These are phyloP conservation scores for Pseudozyma thailandica DNA, from an alignment of 1,284 basidiomycete genomes.

Conservation along the genomic window DNA sequence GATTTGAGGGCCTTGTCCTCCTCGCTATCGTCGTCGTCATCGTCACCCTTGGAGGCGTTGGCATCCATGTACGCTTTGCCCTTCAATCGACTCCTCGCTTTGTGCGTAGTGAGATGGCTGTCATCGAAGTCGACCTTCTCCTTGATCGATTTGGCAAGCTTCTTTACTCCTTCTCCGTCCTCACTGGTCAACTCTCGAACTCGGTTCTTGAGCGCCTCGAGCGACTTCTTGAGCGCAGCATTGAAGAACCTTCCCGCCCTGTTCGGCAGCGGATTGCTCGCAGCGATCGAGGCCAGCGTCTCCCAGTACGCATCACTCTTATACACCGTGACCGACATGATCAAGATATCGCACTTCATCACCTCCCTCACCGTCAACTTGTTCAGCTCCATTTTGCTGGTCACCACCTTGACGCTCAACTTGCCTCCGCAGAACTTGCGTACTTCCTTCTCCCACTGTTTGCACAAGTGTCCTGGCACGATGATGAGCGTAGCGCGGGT, in stretches of 20 bases:
- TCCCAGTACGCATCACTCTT: slow-evolving; percentile 69
- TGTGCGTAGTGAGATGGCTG: slow-evolving; percentile 46
- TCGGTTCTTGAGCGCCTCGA: slow-evolving; percentile 51
- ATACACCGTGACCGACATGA: slow-evolving; percentile 87
- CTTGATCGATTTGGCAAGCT: slow-evolving; percentile 26
- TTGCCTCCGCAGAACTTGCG: slow-evolving; percentile 78
- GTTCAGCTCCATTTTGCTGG: slow-evolving; percentile 80
- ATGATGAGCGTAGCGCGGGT: slow-evolving; percentile 84
- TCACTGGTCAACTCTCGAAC: slow-evolving; percentile 42
- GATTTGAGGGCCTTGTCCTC: slow-evolving; percentile 68
- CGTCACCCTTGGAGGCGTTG: slow-evolving; percentile 70
- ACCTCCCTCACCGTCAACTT: slow-evolving; percentile 79
- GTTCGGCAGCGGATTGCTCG: slow-evolving; percentile 51
- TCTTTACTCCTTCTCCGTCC: slow-evolving; percentile 13
- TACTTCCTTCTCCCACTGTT: slow-evolving; percentile 89
- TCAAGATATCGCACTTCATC: slow-evolving; percentile 83
- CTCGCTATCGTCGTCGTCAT: slow-evolving; percentile 66
- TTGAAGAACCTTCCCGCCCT: slow-evolving; percentile 57
- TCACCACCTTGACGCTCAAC: slow-evolving; percentile 78
- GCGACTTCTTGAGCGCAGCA: slow-evolving; percentile 46
- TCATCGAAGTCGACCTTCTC: slow-evolving; percentile 48
- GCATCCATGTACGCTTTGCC: slow-evolving; percentile 52
- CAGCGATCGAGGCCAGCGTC: slow-evolving; percentile 47
- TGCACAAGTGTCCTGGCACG: slow-evolving; percentile 87
- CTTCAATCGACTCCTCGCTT: slow-evolving; percentile 44